Evolutionary conservation across 768 basidiomycete species (phyloP), one percentile per base, ranked within the genome.

Genomic region (Russula olivacea): DNA sequence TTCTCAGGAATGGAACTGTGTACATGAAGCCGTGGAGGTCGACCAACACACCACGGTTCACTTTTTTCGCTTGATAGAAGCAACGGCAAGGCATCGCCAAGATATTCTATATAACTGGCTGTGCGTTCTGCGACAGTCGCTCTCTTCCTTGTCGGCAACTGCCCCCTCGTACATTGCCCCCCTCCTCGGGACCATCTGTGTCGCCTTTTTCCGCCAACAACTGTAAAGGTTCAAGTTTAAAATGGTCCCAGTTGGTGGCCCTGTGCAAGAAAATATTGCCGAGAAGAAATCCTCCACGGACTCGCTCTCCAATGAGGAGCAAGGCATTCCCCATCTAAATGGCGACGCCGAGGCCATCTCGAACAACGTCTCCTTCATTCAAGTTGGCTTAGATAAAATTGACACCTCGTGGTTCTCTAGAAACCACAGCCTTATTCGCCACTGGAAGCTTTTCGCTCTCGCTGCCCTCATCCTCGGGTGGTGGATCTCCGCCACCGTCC

Each of bases 401-500:
- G 69, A 70, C 10, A 49, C 58, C 11, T 65, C 59, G 28, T 66
- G 70, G 64, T 60, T 66, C 30, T 32, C 59, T 45, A 60, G 63
- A n/a, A 40, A 55, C 23, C 69, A 61, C 59, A 53, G 52, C 21
- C 58, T 63, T 30, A 51, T 67, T 52, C 71, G 74, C 17, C 69
- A 71, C 14, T 55, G 73, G 68, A 66, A 84, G 55, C 75, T 91
- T 40, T 73, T 72, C 51, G 82, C 68, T 17, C 65, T 86, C 0
- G 87, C 85, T 10, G 69, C 78, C 15, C 71, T 86, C 53, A 89
- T 93, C 66, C 76, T 92, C 51, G 91, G 82, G 45, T 93, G 91
- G 91, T 93, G 91, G 91, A 85, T 93, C 40, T 87, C 86, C 63
- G 75, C 91, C 10, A 91, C 83, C 0, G 72, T 91, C 14, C 74